Evolutionary conservation across 441 rosid species (phyloP).

Genomic region (Erodium texanum): DNA sequence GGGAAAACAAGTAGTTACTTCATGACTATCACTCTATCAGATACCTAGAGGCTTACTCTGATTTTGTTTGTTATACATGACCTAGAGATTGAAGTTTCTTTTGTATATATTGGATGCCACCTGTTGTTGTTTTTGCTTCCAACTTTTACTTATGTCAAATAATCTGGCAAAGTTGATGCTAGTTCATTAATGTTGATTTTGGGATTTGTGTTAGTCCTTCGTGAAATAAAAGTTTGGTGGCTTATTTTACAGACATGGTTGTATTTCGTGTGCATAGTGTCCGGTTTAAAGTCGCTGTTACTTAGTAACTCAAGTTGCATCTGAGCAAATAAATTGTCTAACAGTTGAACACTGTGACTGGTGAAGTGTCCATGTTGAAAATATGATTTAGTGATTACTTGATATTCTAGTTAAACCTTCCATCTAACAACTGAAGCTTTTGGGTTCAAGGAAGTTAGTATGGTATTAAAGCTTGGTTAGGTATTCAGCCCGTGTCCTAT

Average conservation of each 20-base stretch:
- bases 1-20: neutral
- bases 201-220: neutral
- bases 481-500: neutral
- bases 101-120: neutral
- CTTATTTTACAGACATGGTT: too few relatives aligned
- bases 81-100: neutral
- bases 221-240: neutral
- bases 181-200: neutral
- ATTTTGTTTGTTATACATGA: neutral
- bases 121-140: neutral
- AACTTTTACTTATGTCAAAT: neutral
- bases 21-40: neutral
- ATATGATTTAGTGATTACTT: too few relatives aligned
- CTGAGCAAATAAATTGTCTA: too few relatives aligned
- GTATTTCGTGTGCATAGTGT: too few relatives aligned
- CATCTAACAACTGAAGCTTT: too few relatives aligned
- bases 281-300: too few relatives aligned
- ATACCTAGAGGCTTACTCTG: neutral
- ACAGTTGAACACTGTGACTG: too few relatives aligned
- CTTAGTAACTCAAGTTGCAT: too few relatives aligned
- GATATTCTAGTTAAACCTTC: too few relatives aligned
- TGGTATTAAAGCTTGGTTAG: too few relatives aligned
- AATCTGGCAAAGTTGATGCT: neutral
- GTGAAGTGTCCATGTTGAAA: too few relatives aligned
- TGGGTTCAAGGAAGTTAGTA: too few relatives aligned